Percentiles rank a stretch among this genome's conserved stretches.
These are phyloP conservation scores for Xylaria grammica DNA, from an alignment of 495 filamentous ascomycete genomes.

Conservation along the genomic window DNA sequence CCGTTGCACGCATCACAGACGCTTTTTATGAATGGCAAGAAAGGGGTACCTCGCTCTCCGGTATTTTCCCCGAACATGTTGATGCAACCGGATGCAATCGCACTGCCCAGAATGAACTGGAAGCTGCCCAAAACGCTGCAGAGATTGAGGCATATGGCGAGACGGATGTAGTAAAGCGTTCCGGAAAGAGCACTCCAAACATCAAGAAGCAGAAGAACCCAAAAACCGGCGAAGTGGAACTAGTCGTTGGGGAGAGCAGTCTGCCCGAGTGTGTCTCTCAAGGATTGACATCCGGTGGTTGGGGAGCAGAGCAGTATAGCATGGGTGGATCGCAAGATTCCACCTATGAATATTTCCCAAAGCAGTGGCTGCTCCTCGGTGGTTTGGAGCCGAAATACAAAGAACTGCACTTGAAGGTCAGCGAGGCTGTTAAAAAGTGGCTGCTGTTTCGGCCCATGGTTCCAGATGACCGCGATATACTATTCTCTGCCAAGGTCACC, in stretches of 20 bases:
- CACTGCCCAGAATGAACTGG: slow-evolving; percentile 37
- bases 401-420: slow-evolving; percentile 76
- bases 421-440: slow-evolving; percentile 71
- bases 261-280: slow-evolving; percentile 56
- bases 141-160: slow-evolving; percentile 23
- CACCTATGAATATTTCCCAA: slow-evolving; percentile 94
- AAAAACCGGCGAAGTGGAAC: slow-evolving; percentile 25
- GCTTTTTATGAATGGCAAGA: slow-evolving; percentile 81
- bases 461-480: slow-evolving; percentile 71
- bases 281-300: slow-evolving; percentile 48
- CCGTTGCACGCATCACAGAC: slow-evolving; percentile 88
- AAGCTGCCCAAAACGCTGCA: slow-evolving; percentile 23
- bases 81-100: slow-evolving; percentile 71
- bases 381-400: slow-evolving; percentile 81
- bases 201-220: slow-evolving; percentile 24
- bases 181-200: slow-evolving; percentile 27
- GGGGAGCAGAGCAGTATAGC: slow-evolving; percentile 45
- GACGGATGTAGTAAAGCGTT: slow-evolving; percentile 24
- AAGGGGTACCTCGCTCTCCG: slow-evolving; percentile 70
- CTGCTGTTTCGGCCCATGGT: slow-evolving; percentile 89
- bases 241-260: slow-evolving; percentile 15
- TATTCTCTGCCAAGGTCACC: slow-evolving; percentile 66
- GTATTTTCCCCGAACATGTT: slow-evolving; percentile 81
- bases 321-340: slow-evolving; percentile 89
- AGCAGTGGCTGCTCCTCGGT: slow-evolving; percentile 79